phyloP scores from a whole-genome alignment of 805 yeast species.

The Candida yuanshanica region DNA sequence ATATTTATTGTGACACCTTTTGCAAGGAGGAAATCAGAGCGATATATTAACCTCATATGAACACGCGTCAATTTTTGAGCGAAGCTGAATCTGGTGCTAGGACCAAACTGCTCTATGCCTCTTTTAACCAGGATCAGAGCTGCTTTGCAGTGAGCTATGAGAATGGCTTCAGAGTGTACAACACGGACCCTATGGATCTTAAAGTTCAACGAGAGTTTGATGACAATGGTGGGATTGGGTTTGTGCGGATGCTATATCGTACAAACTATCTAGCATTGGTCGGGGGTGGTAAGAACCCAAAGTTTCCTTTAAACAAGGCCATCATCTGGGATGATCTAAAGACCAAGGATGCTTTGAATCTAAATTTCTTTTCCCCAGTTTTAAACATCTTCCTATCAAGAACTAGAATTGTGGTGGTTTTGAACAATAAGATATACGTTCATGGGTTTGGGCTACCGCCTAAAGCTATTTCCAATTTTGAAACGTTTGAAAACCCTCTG shows the following conservation, averaged over 20 bases:
- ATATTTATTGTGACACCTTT: slow-evolving; percentile 1
- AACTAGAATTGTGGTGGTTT: slow-evolving; percentile 66
- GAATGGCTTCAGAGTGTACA: slow-evolving; percentile 77
- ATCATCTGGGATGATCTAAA: slow-evolving; percentile 91
- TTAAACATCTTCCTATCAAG: slow-evolving; percentile 71
- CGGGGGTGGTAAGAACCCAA: slow-evolving; percentile 83
- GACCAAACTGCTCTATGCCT: slow-evolving; percentile 15
- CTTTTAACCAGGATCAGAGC: slow-evolving; percentile 83
- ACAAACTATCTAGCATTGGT: slow-evolving; percentile 87
- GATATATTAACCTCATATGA: background rate
- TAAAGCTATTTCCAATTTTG: slow-evolving; percentile 36
- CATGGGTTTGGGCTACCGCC: slow-evolving; percentile 84
- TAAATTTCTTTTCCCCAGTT: slow-evolving; percentile 76
- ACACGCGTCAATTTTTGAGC: background rate
- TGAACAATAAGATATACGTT: slow-evolving; percentile 61
- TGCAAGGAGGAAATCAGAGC: background rate
- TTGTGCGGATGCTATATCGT: slow-evolving; percentile 76
- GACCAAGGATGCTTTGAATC: slow-evolving; percentile 59
- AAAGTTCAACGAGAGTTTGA: slow-evolving; percentile 56
- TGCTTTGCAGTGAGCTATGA: slow-evolving; percentile 85
- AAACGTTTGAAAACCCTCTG: slow-evolving; percentile 23
- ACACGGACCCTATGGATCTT: slow-evolving; percentile 79
- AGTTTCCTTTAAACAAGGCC: slow-evolving; percentile 71
- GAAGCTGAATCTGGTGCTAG: background rate
- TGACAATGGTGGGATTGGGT: slow-evolving; percentile 56